phyloP scores from a whole-genome alignment of 169 alveolate genomes.

The Eimeria maxima region DNA sequence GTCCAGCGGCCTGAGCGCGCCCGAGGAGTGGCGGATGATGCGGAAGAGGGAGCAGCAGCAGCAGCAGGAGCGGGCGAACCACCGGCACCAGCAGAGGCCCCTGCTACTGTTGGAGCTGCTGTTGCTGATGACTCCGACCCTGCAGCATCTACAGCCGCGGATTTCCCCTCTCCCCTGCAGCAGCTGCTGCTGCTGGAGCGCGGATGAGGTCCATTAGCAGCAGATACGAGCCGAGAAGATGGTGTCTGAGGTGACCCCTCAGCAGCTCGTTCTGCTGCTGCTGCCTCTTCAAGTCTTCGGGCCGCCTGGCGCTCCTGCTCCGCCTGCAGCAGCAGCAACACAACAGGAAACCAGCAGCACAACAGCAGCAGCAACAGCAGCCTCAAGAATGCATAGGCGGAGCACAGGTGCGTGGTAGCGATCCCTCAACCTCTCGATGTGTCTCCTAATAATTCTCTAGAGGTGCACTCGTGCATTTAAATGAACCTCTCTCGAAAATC shows the following conservation, averaged over 20 bases:
- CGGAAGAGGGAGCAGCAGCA: neutral
- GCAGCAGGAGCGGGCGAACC: neutral
- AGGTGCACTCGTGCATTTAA: too few relatives aligned
- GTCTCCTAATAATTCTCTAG: too few relatives aligned
- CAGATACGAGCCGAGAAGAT: constrained; percentile 25
- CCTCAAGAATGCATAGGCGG: neutral
- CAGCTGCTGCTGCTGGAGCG: constrained; percentile 37
- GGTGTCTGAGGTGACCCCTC: constrained; percentile 35
- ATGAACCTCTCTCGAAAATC: too few relatives aligned
- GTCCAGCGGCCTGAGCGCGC: constrained; percentile 60
- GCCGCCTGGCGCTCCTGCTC: constrained; percentile 63
- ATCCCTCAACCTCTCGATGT: too few relatives aligned
- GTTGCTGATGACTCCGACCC: neutral
- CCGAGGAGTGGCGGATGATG: neutral
- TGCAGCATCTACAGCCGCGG: constrained; percentile 26
- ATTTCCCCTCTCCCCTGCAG: constrained; percentile 11
- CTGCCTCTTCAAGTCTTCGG: constrained; percentile 23
- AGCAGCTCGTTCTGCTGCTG: constrained; percentile 58
- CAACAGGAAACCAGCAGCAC: neutral
- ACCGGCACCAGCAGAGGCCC: neutral
- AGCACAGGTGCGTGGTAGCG: neutral
- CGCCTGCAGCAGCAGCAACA: constrained; percentile 26
- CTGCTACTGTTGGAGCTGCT: neutral
- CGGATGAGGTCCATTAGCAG: constrained; percentile 26
- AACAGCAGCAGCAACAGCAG: neutral